phyloP scores from a whole-genome alignment of 768 basidiomycete genomes.

The Holtermanniella nyarrowii region DNA sequence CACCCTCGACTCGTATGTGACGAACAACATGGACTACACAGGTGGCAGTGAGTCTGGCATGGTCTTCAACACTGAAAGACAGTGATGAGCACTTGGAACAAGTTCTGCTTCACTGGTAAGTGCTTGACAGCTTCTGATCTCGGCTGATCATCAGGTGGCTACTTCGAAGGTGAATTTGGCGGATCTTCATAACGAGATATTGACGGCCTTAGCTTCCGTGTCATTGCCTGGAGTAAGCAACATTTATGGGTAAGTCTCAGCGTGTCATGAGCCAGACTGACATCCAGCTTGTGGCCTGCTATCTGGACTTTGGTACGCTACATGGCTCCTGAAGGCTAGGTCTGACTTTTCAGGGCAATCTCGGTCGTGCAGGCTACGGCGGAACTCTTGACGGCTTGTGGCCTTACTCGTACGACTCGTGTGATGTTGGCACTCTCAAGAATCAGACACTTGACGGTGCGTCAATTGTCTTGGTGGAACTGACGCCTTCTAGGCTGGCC shows the following conservation, averaged over 20 bases:
- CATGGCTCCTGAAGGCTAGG: neutral
- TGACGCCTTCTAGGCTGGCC: constrained; percentile 45
- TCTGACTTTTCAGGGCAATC: constrained; percentile 17
- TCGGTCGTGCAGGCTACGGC: constrained; percentile 43
- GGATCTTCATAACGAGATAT: neutral
- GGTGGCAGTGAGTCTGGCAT: constrained; percentile 29
- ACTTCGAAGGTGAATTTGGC: constrained; percentile 12
- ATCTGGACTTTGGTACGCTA: constrained; percentile 28
- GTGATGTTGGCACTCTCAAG: constrained; percentile 80
- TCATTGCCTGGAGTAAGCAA: constrained; percentile 34
- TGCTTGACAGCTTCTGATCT: neutral
- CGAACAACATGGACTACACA: constrained; percentile 27
- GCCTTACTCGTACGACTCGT: constrained; percentile 47
- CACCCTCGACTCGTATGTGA: constrained; percentile 27
- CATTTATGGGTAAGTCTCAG: constrained; percentile 27
- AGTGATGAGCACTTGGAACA: constrained; percentile 38
- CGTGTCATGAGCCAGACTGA: neutral
- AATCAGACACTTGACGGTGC: constrained; percentile 63
- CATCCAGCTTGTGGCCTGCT: constrained; percentile 29
- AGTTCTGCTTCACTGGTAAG: constrained; percentile 34
- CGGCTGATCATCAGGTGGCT: constrained; percentile 6
- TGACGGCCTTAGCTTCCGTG: constrained; percentile 21
- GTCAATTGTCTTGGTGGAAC: neutral
- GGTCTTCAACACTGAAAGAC: neutral
- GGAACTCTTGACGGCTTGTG: constrained; percentile 36